Evolutionary conservation across 2,329 filamentous ascomycete genomes (phyloP), one percentile per base, ranked within the genome.

Genomic region (Xylaria sp.): DNA sequence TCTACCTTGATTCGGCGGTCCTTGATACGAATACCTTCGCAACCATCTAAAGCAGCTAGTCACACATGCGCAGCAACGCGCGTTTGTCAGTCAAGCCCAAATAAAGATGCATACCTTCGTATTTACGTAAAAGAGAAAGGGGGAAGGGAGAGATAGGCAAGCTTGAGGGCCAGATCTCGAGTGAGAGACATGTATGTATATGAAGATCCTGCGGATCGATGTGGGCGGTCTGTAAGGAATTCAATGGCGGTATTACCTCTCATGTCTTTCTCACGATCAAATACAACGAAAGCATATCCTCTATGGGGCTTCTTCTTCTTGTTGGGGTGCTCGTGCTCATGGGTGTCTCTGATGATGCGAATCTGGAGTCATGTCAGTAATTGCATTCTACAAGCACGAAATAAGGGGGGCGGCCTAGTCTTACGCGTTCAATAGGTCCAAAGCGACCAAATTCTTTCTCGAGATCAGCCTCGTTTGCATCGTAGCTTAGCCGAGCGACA

Each of bases 221-320:
- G 55, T 66, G 71, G 74, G 74, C 70, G 74, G 78, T 76, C 78
- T 78, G 76, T 76, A 76, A 76, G 74, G 78, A 80, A 81, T 64
- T 78, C 76, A 81, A 79, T 83, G 80, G 80, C 79, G 80, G 82
- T 82, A 84, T 89, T 97, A 98, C 94, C 94, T 94, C 97, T 97
- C 94, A 98, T 98, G 80, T 98, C 96, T 82, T 95, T 94, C 83
- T 98, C 96, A 81, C 93, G 91, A 82, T 98, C 95, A 80, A 95
- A 99, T 64, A 98, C 93, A 75, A 99, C 92, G 79, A 99, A 99
- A 70, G 94, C 96, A 81, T 99, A 99, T 71, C 96, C 96, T 77
- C 91, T 88, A 78, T 97, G 93, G 60, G 91, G 84, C 84, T 94
- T 94, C 79, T 91, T 91, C 79, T 93, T 91, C 83, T 94, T 94